phyloP scores from a whole-genome alignment of 2,329 filamentous ascomycete genomes.

The Fusarium citri region DNA sequence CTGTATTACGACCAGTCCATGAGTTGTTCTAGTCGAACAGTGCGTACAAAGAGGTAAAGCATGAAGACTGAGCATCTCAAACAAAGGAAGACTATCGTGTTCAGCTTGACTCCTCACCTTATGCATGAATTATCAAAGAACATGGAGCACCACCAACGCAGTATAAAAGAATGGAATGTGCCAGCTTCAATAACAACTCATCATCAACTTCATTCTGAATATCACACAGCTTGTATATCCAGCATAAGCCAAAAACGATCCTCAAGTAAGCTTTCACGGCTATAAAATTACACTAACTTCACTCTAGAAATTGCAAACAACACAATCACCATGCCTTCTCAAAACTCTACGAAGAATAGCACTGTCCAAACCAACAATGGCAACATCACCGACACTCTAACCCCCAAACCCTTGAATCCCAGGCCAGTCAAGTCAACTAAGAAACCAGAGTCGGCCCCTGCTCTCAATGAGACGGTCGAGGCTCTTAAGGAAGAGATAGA shows the following conservation, averaged over 20 bases:
- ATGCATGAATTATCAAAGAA: neutral
- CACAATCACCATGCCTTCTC: conserved; percentile 14
- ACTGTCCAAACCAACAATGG: neutral
- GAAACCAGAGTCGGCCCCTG: neutral
- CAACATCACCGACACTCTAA: neutral
- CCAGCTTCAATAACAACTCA: neutral
- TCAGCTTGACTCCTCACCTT: neutral
- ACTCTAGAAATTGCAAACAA: neutral
- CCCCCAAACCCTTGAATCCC: neutral
- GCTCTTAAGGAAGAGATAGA: conserved; percentile 20
- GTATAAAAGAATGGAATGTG: conserved; percentile 7
- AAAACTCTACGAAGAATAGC: neutral
- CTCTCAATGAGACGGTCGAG: conserved; percentile 1
- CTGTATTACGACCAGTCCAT: neutral
- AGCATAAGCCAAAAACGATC: conserved; percentile 1
- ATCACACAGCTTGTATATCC: conserved; percentile 2
- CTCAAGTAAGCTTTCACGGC: conserved; percentile 5
- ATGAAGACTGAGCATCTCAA: neutral
- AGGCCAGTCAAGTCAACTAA: neutral
- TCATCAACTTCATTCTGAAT: neutral
- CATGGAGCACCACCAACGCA: neutral
- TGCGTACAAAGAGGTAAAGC: neutral
- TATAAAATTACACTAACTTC: neutral
- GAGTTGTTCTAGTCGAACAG: neutral
- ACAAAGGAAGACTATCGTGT: neutral